phyloP scores from a whole-genome alignment of 495 filamentous ascomycete genomes.

The Penicillium lividum region DNA sequence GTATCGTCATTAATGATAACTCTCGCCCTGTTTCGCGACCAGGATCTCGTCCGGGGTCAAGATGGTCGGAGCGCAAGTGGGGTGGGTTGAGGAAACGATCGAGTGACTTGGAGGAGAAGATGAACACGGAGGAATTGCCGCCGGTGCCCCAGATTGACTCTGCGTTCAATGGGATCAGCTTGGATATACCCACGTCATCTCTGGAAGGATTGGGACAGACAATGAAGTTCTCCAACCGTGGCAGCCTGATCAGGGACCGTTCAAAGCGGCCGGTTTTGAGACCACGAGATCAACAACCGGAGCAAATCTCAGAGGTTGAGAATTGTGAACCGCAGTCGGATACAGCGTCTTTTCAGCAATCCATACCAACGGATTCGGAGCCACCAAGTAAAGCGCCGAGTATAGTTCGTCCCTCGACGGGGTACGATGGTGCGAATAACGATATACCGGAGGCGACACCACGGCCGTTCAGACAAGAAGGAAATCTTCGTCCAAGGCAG shows the following conservation, averaged over 20 bases:
- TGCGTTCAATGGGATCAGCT: conserved; percentile 53
- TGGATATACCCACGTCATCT: conserved; percentile 56
- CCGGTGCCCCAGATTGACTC: conserved; percentile 39
- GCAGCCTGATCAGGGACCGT: conserved; percentile 43
- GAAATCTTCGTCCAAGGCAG: conserved; percentile 38
- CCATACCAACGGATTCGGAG: conserved; percentile 4
- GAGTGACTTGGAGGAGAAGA: conserved; percentile 36
- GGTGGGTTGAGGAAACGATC: conserved; percentile 40
- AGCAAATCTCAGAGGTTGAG: conserved; percentile 5
- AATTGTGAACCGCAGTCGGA: conserved; percentile 3
- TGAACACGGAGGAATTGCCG: conserved; percentile 31
- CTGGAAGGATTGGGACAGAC: conserved; percentile 55
- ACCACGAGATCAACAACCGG: conserved; percentile 18
- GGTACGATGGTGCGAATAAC: conserved; percentile 20
- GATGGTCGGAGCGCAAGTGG: conserved; percentile 52
- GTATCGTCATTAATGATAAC: conserved; percentile 43
- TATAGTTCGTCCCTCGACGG: conserved; percentile 6
- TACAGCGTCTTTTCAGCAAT: conserved; percentile 7
- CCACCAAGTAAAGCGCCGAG: conserved; percentile 3
- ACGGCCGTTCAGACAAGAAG: conserved; percentile 38
- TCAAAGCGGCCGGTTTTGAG: conserved; percentile 24
- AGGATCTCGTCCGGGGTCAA: conserved; percentile 36
- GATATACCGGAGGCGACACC: conserved; percentile 38
- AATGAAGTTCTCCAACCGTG: conserved; percentile 60
- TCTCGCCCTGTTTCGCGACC: conserved; percentile 40